phyloP scores from a whole-genome alignment of 169 alveolate genomes.

The Plasmodium malariae region DNA sequence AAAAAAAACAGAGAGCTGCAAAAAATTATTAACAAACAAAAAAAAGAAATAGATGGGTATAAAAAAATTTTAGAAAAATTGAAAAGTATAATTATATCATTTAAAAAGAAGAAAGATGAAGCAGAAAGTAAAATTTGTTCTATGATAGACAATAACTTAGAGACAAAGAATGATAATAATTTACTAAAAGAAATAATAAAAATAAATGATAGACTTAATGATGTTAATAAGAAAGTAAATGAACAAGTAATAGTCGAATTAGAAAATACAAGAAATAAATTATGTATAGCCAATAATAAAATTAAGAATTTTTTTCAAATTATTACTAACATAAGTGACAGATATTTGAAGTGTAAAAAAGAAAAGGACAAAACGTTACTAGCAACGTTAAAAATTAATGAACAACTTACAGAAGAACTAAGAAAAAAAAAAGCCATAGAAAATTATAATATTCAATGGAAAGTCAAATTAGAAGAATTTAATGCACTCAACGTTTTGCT shows the following conservation, averaged over 20 bases:
- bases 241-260: conserved; percentile 15
- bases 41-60: conserved; percentile 63
- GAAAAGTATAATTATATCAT: conserved; percentile 29
- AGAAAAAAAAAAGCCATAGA: conserved; percentile 35
- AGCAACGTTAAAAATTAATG: conserved; percentile 30
- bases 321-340: conserved; percentile 15
- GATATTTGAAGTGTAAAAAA: conserved; percentile 37
- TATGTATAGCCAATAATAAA: conserved; percentile 31
- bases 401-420: conserved; percentile 29
- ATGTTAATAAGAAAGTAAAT: conserved; percentile 39
- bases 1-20: conserved; percentile 31
- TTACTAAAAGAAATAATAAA: conserved; percentile 47
- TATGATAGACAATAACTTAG: conserved; percentile 27
- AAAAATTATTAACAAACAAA: conserved; percentile 30
- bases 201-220: conserved; percentile 42
- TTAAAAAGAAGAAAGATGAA: conserved; percentile 50
- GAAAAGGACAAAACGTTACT: conserved; percentile 26
- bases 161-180: conserved; percentile 27
- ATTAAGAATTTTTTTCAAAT: conserved; percentile 27
- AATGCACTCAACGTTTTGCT: conserved; percentile 17
- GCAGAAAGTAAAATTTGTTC: conserved; percentile 31
- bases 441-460: conserved; percentile 28
- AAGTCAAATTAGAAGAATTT: background rate
- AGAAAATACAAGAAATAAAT: conserved; percentile 18
- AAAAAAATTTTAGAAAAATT: conserved; percentile 51